These are phyloP conservation scores for Mycena pura DNA, from an alignment of 768 basidiomycete genomes.

Conservation along the genomic window DNA sequence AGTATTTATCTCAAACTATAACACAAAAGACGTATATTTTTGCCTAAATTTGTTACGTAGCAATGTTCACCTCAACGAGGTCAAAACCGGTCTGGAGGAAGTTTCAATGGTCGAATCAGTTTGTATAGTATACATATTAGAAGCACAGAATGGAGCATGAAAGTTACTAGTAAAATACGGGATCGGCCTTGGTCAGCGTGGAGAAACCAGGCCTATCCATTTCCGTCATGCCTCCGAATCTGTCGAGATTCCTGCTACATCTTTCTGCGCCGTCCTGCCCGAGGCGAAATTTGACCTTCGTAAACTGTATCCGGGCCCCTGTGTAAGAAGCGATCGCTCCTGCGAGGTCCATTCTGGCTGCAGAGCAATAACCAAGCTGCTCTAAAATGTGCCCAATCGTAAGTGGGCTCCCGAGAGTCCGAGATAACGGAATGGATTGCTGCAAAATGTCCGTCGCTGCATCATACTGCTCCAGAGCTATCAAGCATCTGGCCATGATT, in stretches of 20 bases:
- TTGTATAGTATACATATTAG: too few relatives aligned
- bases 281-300: not conserved
- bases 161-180: too few relatives aligned
- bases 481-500: not conserved
- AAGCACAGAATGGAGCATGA: too few relatives aligned
- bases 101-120: too few relatives aligned
- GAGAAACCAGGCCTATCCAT: not conserved
- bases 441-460: not conserved
- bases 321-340: slow-evolving; percentile 10
- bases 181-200: not conserved
- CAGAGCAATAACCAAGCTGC: slow-evolving; percentile 8
- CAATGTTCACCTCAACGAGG: too few relatives aligned
- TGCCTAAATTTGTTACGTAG: too few relatives aligned
- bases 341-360: slow-evolving; percentile 6
- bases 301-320: slow-evolving; percentile 9
- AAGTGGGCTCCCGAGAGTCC: not conserved
- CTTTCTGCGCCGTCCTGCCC: not conserved
- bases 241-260: not conserved
- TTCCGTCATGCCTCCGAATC: not conserved
- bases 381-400: slow-evolving; percentile 17
- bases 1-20: too few relatives aligned
- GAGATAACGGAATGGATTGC: not conserved
- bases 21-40: too few relatives aligned
- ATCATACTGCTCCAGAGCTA: not conserved
- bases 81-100: too few relatives aligned